Base-by-base conservation (phyloP, 306 rosid genomes). In the Lathyrus aphaca region DNA sequence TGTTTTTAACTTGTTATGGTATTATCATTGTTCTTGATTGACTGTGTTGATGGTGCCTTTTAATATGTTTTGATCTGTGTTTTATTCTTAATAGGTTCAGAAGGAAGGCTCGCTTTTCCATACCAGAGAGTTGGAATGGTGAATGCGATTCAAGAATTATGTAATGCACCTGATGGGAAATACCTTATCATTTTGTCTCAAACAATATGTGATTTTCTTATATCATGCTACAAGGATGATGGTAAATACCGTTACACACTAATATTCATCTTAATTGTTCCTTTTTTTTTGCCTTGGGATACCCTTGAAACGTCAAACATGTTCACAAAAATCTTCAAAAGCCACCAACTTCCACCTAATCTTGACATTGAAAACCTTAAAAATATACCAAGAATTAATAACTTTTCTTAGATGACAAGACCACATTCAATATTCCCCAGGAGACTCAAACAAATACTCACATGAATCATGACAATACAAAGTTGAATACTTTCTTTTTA, bases 61-160 rank as follows among this genome's bases (percentile, higher is more conserved):
- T 11, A 59, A 50, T 81, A 61, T 72, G 50, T 78, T 66, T 78
- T 73, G 44, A 46, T 45, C 16, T 16, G 21, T 9, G 32, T 77
- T 81, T 76, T 59, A 30, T 70, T 79, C 68, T 74, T 7, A 70
- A 42, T 79, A 94, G 97, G 99, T 35, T 85, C 95, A 19, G 99
- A 90, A 85, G 99, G 99, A 79, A 94, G 99, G 79, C 87, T 94
- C 73, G 84, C 96, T 17, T 89, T 88, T 79, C 95, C 99, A 64
- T 91, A 88, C 85, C 99, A 94, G 86, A 83, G 99, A 79, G 80
- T 84, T 73, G 97, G 99, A 46, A 82, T 94, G 96, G 85, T 94
- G 73, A 87, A 83, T 76, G 88, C 82, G 10, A 79, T 94, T 71
- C 91, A 87, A 78, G 92, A 94, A 71, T 73, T 94, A 82, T 86